These are phyloP conservation scores for Podila epigama DNA, from an alignment of 192 early-diverging fungal species.

Conservation along the genomic window DNA sequence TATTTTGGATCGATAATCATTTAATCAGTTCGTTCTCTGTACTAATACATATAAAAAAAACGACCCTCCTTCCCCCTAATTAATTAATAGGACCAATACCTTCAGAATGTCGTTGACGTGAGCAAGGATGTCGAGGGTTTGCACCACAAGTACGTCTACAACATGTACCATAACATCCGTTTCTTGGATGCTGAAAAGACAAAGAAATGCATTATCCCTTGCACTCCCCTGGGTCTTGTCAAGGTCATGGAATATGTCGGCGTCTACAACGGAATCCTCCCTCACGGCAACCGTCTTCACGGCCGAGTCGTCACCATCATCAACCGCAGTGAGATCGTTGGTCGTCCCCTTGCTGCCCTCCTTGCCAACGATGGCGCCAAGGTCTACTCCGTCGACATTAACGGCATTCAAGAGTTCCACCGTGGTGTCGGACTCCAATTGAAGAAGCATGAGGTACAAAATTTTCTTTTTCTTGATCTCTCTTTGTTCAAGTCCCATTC, in stretches of 20 bases:
- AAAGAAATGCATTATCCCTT: conserved; percentile 96
- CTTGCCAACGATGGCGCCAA: conserved; percentile 98
- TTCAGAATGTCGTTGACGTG: conserved; percentile 89
- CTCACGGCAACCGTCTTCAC: conserved; percentile 94
- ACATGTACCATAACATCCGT: conserved; percentile 96
- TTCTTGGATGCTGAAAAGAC: conserved; percentile 83
- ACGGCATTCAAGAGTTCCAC: conserved; percentile 81
- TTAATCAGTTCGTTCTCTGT: too few species aligned
- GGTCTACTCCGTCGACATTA: conserved; percentile 95
- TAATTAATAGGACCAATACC: conserved; percentile 78
- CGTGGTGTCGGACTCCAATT: conserved; percentile 73
- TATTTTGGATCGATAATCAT: too few species aligned
- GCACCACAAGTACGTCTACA: conserved; percentile 93
- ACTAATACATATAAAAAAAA: too few species aligned
- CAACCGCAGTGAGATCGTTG: conserved; percentile 97
- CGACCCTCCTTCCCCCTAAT: too few species aligned
- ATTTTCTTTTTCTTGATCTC: conserved; percentile 1
- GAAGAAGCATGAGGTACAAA: conserved; percentile 67
- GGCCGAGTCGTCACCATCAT: conserved; percentile 92
- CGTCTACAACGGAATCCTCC: conserved; percentile 88
- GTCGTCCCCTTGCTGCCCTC: conserved; percentile 94
- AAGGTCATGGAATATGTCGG: conserved; percentile 97
- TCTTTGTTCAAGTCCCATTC: too few species aligned
- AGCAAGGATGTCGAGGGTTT: conserved; percentile 98
- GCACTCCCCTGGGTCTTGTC: conserved; percentile 96